Conservation (phyloP, 352 stramenopile species). For the Phytophthora fragariaefolia region DNA sequence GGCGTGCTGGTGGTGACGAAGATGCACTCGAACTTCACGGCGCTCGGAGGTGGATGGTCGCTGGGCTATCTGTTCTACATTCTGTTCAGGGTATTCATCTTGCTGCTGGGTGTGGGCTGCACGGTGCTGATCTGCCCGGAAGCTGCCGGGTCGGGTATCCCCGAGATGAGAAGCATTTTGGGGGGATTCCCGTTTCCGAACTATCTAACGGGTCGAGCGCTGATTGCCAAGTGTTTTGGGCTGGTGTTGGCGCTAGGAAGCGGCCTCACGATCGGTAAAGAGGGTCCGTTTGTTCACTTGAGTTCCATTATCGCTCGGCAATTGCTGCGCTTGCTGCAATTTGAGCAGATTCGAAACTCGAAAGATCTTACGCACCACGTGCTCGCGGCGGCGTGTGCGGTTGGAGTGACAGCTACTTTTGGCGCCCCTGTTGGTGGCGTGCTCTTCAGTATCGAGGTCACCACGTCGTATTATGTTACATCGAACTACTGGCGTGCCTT, state of each 20-base stretch:
- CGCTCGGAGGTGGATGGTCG: constrained; percentile 58
- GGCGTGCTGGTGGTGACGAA: constrained; percentile 56
- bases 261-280: constrained; percentile 77
- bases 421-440: constrained; percentile 78
- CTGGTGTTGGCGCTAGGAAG: constrained; percentile 72
- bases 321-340: constrained; percentile 61
- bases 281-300: constrained; percentile 84
- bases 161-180: constrained; percentile 83
- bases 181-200: constrained; percentile 71
- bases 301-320: constrained; percentile 79
- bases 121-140: constrained; percentile 70
- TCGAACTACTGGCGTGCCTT: constrained; percentile 92
- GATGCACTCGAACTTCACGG: constrained; percentile 47
- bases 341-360: constrained; percentile 63
- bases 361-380: constrained; percentile 75
- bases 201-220: constrained; percentile 64
- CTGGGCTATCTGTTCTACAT: constrained; percentile 69
- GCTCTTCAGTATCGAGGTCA: constrained; percentile 86
- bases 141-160: constrained; percentile 74
- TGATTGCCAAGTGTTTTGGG: constrained; percentile 72
- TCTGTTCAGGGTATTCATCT: constrained; percentile 60
- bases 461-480: constrained; percentile 88
- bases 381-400: constrained; percentile 68
- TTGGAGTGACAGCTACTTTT: constrained; percentile 84
- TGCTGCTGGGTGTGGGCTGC: constrained; percentile 65